These are phyloP conservation scores for Candida dajiaensis DNA, from an alignment of 805 yeast genomes.

Conservation along the genomic window DNA sequence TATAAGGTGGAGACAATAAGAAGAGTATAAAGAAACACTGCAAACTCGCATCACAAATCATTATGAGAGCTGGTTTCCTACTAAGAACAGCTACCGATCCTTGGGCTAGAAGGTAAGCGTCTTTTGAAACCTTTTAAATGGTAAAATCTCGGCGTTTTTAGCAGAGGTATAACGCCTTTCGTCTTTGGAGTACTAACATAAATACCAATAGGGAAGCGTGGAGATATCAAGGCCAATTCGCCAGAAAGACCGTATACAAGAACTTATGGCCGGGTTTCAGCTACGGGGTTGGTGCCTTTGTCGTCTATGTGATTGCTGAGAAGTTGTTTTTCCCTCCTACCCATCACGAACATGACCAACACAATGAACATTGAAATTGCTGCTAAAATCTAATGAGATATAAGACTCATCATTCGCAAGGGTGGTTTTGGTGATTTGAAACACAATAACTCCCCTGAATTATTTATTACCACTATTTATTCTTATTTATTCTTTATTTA, in stretches of 20 bases:
- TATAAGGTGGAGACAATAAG: not conserved
- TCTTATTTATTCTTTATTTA: conserved; percentile 5
- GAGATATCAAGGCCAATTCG: conserved; percentile 82
- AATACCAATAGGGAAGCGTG: conserved; percentile 65
- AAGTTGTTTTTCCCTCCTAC: conserved; percentile 16
- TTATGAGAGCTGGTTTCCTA: conserved; percentile 16
- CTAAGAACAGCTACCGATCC: conserved; percentile 32
- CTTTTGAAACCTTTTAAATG: conserved; percentile 10
- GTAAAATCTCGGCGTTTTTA: too few species aligned
- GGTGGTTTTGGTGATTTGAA: too few species aligned
- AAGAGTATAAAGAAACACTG: not conserved
- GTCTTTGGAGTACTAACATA: not conserved
- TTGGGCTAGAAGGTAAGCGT: conserved; percentile 41
- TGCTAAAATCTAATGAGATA: too few species aligned
- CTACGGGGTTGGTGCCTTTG: conserved; percentile 70
- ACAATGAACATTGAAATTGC: conserved; percentile 2
- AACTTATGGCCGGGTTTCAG: conserved; percentile 79
- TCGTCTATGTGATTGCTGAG: conserved; percentile 45
- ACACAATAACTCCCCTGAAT: too few species aligned
- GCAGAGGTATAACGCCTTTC: too few species aligned
- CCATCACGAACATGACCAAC: conserved; percentile 12
- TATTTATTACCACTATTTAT: not conserved
- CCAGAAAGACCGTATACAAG: conserved; percentile 61
- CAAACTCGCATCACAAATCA: too few species aligned
- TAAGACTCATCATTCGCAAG: too few species aligned